Evolutionary conservation across 805 yeast species (phyloP), one percentile per base, ranked within the genome.

Genomic region (Candida mattraensis): DNA sequence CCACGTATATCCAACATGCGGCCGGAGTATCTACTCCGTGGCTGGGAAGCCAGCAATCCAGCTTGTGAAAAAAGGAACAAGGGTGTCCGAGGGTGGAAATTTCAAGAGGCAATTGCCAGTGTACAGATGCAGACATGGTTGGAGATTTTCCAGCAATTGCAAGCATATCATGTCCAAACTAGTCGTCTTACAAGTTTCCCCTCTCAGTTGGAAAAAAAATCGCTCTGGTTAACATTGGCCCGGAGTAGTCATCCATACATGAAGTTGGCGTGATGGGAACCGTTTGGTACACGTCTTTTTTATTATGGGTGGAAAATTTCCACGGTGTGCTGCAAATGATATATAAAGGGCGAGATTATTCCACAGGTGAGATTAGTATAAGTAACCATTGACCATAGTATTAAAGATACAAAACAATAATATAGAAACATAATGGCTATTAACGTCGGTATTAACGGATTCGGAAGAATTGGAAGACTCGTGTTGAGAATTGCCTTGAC

Each of bases 381-480:
- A 23, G 24, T 32, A 18, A 24, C 12, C 12, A 24, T 14, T 3
- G 4, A 17, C 5, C 23, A 18, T 27, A 32, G 25, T 24, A 15
- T 15, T 24, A 21, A 33, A 23, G 23, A 23, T n/a, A n/a, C n/a
- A 28, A 31, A 28, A 32, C 27, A 29, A 28, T 30, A 31, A 37
- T 18, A 21, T 31, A 35, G 37, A 26, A 32, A 27, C 41, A 55
- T 42, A 62, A 73, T 73, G 77, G 75, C 76, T 66, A 73, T 76
- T 64, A 80, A 76, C 57, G 76, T 86, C 66, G 95, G 95, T 71
- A 87, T 86, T 66, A 86, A 86, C 80, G 95, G 95, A 58, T 86
- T 86, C 83, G 95, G 95, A 60, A 82, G 95, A 71, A 86, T 86
- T 61, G 95, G 95, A 53, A 86, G 95, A 71, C 77, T 86, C 55